phyloP scores from a whole-genome alignment of 1,284 basidiomycete species.

The Trichosporon asahii region DNA sequence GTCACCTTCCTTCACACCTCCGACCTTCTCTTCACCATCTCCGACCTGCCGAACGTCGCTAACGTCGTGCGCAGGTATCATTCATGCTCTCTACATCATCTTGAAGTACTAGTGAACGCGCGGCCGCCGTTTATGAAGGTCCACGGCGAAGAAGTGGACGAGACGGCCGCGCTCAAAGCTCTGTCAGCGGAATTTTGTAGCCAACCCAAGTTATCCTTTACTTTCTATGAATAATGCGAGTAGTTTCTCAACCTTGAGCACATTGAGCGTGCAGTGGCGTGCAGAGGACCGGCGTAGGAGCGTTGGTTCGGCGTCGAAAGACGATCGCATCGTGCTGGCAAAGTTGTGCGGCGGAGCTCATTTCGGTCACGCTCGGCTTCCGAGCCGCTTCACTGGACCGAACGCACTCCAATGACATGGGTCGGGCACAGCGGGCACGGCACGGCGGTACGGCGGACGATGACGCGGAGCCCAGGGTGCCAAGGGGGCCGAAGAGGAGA shows the following conservation, averaged over 20 bases:
- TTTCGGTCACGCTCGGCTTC: background rate
- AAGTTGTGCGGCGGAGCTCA: background rate
- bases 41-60: background rate
- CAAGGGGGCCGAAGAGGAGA: background rate
- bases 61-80: conserved; percentile 25
- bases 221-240: background rate
- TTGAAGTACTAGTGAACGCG: conserved; percentile 26
- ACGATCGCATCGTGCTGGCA: background rate
- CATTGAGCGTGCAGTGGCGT: too few species aligned
- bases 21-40: background rate
- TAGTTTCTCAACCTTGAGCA: background rate
- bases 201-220: background rate
- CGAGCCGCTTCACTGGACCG: background rate
- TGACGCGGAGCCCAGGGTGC: background rate
- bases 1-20: background rate
- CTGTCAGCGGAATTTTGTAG: conserved; percentile 1
- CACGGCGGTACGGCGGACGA: background rate
- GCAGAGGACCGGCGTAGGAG: too few species aligned
- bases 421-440: background rate
- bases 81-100: conserved; percentile 48
- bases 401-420: background rate
- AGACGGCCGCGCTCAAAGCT: background rate
- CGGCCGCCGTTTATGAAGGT: background rate
- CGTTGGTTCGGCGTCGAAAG: too few species aligned
- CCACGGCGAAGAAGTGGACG: background rate